Evolutionary conservation across 108 stramenopile genomes (phyloP).

Genomic region (Skeletonema potamos): DNA sequence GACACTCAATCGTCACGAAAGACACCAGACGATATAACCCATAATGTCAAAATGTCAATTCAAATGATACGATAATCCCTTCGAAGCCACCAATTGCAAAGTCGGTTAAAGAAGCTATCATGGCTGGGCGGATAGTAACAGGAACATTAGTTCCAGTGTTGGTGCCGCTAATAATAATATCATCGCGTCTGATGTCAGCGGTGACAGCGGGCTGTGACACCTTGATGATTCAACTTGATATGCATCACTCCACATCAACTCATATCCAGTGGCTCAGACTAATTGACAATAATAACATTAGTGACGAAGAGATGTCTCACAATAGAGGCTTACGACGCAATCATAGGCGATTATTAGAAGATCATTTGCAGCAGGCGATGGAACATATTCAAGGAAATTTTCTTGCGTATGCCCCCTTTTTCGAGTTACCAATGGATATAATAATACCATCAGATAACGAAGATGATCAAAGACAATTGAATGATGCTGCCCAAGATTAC

Average conservation of each 20-base stretch:
- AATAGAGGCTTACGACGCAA: not conserved
- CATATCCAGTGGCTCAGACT: not conserved
- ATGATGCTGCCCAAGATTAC: conserved; percentile 9
- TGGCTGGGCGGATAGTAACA: not conserved
- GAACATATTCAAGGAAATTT: not conserved
- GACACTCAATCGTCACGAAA: too few species aligned
- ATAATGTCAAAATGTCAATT: too few species aligned
- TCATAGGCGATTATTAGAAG: not conserved
- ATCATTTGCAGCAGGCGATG: not conserved
- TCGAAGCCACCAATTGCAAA: too few species aligned
- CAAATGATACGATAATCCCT: too few species aligned
- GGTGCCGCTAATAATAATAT: not conserved
- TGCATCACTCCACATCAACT: not conserved
- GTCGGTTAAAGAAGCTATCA: not conserved
- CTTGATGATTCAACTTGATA: not conserved
- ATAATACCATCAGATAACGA: not conserved
- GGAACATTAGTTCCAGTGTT: too few species aligned
- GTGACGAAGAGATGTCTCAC: not conserved
- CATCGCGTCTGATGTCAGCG: not conserved
- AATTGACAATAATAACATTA: not conserved
- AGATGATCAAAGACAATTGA: not conserved
- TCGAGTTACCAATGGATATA: conserved; percentile 9
- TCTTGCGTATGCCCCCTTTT: conserved; percentile 6
- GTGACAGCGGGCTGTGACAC: not conserved
- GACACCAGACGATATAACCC: too few species aligned